Percentiles rank a stretch among this genome's conserved stretches.
phyloP scores from a whole-genome alignment of 768 basidiomycete species.

The Hypholoma sublateritium region DNA sequence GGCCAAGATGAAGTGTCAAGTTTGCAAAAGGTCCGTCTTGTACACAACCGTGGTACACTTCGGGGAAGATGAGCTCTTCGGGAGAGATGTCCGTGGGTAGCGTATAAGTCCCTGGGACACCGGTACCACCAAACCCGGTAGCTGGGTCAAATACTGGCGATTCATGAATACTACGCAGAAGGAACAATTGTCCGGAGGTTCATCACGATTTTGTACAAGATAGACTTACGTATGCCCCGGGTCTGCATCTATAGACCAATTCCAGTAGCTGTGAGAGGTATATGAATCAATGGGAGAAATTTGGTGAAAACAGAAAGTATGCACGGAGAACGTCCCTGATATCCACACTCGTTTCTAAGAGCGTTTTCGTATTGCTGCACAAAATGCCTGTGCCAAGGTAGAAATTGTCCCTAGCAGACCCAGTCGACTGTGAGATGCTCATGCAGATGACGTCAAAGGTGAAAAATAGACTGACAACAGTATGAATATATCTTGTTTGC shows the following conservation, averaged over 20 bases:
- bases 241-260: conserved; percentile 37
- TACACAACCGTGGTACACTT: conserved; percentile 22
- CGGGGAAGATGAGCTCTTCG: conserved; percentile 11
- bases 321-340: conserved; percentile 33
- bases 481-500: conserved; percentile 25
- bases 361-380: conserved; percentile 29
- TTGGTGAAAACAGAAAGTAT: not conserved
- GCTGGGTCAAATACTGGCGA: conserved; percentile 36
- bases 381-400: conserved; percentile 37
- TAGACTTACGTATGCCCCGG: conserved; percentile 9
- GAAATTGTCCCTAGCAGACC: conserved; percentile 29
- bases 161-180: conserved; percentile 23
- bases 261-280: conserved; percentile 33
- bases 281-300: not conserved
- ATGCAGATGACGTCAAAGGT: not conserved
- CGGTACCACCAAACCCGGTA: conserved; percentile 38
- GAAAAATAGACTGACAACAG: conserved; percentile 26
- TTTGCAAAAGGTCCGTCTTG: conserved; percentile 33
- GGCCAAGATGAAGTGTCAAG: conserved; percentile 32
- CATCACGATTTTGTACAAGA: not conserved
- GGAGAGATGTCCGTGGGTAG: conserved; percentile 7
- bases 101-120: conserved; percentile 25
- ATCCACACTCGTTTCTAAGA: conserved; percentile 34
- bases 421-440: too few species aligned
- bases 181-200: not conserved